Evolutionary conservation across 768 basidiomycete species (phyloP).

Genomic region (Hygrophorus russula): DNA sequence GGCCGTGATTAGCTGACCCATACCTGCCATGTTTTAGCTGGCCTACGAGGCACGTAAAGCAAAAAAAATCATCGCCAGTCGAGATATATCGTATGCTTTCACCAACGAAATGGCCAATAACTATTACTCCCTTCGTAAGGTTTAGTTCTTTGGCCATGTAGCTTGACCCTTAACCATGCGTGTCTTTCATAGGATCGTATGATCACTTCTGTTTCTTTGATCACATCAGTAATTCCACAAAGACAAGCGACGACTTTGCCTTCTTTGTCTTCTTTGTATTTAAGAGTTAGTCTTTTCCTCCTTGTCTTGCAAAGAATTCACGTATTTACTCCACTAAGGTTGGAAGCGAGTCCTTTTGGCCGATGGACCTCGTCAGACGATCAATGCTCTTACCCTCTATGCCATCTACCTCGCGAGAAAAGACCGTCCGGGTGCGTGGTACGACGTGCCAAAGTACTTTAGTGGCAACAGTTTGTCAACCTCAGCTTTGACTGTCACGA

Average conservation of each 20-base stretch:
- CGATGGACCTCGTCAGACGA: conserved; percentile 93
- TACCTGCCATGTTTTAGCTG: conserved; percentile 35
- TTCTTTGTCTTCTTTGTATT: conserved; percentile 99
- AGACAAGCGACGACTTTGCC: conserved; percentile 93
- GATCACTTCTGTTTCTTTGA: conserved; percentile 98
- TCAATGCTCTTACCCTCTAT: conserved; percentile 96
- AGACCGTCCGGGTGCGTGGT: conserved; percentile 40
- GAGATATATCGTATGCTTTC: conserved; percentile 97
- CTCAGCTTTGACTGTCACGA: conserved; percentile 76
- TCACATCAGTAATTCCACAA: conserved; percentile 91
- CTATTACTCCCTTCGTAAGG: conserved; percentile 89
- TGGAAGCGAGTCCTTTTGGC: conserved; percentile 53
- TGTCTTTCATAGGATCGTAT: conserved; percentile 59
- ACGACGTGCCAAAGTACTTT: conserved; percentile 72
- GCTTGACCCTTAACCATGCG: conserved; percentile 5
- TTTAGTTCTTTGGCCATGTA: background rate
- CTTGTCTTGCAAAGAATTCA: background rate
- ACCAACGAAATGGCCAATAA: conserved; percentile 96
- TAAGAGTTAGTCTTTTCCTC: conserved; percentile 58
- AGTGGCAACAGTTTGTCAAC: conserved; percentile 63
- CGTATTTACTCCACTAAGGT: conserved; percentile 13
- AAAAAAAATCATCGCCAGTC: conserved; percentile 87
- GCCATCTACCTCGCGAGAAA: conserved; percentile 66
- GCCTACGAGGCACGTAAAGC: conserved; percentile 89
- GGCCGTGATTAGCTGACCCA: background rate